Base-by-base conservation (phyloP, 2,329 filamentous ascomycete genomes). In the Daldinia eschscholtzii region DNA sequence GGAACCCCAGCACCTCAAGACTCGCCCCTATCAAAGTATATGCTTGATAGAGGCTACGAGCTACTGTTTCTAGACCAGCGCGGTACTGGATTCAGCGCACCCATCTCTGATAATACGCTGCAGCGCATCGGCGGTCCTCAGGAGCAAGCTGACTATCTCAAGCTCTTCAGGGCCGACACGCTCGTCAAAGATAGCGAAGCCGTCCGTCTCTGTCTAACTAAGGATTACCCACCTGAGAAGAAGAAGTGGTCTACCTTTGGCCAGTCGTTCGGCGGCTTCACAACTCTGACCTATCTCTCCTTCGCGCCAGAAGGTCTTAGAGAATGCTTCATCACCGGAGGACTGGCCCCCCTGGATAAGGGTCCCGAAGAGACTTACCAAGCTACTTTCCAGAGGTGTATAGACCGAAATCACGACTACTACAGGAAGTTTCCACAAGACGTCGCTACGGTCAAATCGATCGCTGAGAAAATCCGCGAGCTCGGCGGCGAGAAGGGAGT, bases 191-290 rank as follows among this genome's bases (percentile, higher is more conserved):
- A 98, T 76, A 93, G 92, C 71, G 95, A 98, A 78, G 93, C 94
- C 4, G 89, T 98, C 35, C 88, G 95, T 4, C 87, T 89, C 74
- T 91, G 86, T 42, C 83, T 98, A 61, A 96, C 92, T 0, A 82
- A 84, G 4, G 88, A 90, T 58, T 92, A 89, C 74, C 89, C 92
- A 0, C 83, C 87, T 23, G 88, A 91, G 55, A 89, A 92, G 77
- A 88, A 89, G 78, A 90, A 91, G 77, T 98, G 94, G 95, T 92
- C 90, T 65, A 87, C 96, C 33, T 91, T 97, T 70, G 95, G 95
- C 7, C 95, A 98, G 81, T 94, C 91, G 15, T 98, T 97, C 79
- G 95, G 95, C 42, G 95, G 95, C 0, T 98, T 97, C 80, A 93
- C 94, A 76, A 87, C 86, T 55, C 84, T 93, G 37, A 95, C 92